Evolutionary conservation across 768 basidiomycete genomes (phyloP).

Genomic region (Suillus bovinus): DNA sequence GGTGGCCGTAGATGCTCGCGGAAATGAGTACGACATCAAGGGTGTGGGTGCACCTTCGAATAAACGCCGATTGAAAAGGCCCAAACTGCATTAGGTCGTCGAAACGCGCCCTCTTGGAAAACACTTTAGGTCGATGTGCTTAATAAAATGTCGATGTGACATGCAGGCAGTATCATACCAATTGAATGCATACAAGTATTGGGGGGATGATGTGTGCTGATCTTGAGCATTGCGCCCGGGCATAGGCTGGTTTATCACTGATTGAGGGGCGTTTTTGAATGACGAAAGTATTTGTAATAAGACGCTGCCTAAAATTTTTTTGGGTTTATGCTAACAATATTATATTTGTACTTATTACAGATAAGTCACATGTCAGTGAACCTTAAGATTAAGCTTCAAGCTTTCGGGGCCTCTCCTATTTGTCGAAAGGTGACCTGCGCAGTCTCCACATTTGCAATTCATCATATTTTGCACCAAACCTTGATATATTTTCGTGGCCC

Average conservation of each 20-base stretch:
- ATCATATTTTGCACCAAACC: too few species aligned
- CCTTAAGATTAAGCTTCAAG: neutral
- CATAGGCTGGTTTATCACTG: neutral
- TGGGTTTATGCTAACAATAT: neutral
- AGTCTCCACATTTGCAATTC: too few species aligned
- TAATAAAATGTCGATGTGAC: neutral
- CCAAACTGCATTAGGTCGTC: constrained; percentile 3
- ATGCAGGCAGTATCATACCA: neutral
- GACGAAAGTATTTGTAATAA: neutral
- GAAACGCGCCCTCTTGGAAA: neutral
- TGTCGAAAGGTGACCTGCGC: too few species aligned
- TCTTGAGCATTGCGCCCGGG: neutral
- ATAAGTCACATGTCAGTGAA: neutral
- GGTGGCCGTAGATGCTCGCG: constrained; percentile 1
- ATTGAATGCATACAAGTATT: neutral
- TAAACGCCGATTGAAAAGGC: constrained; percentile 11
- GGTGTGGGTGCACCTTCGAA: neutral
- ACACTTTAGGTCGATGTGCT: neutral
- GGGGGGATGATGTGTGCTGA: neutral
- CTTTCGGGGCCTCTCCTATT: neutral
- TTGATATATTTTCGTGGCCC: too few species aligned
- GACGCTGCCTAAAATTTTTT: neutral
- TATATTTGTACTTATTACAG: too few species aligned
- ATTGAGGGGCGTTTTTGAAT: neutral
- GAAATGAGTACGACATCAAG: constrained; percentile 4